Conservation (phyloP, 495 filamentous ascomycete species). For the Rhizodiscina lignyota region DNA sequence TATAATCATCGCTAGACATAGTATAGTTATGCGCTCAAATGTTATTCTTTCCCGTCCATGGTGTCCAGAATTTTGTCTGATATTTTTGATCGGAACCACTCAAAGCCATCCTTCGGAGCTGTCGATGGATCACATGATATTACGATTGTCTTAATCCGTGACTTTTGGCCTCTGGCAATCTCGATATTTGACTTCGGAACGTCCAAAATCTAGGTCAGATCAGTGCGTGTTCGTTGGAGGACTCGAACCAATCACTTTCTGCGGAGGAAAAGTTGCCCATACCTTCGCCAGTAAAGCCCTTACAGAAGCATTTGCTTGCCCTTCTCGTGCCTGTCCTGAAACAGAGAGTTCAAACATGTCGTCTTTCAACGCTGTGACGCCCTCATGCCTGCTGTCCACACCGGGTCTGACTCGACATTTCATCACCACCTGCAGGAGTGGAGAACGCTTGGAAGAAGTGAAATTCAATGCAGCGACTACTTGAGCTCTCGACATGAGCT, state of each 20-base stretch:
- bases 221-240: neutral
- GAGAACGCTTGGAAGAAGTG: constrained; percentile 6
- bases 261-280: constrained; percentile 3
- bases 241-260: neutral
- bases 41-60: too few relatives aligned
- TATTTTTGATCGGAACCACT: too few relatives aligned
- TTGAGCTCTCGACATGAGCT: neutral
- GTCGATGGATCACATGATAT: too few relatives aligned
- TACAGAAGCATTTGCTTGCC: constrained; percentile 51
- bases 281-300: constrained; percentile 47
- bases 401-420: constrained; percentile 48
- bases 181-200: constrained; percentile 46
- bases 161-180: constrained; percentile 46
- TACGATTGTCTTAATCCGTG: constrained; percentile 39
- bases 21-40: too few relatives aligned
- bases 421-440: constrained; percentile 18
- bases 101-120: too few relatives aligned
- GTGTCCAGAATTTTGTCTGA: too few relatives aligned
- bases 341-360: constrained; percentile 44
- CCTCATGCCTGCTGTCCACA: constrained; percentile 41
- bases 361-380: constrained; percentile 33
- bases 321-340: constrained; percentile 42
- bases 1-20: too few relatives aligned
- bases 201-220: constrained; percentile 27
- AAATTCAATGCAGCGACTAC: constrained; percentile 7